Conservation (phyloP, 164 flowering plant genomes). For the Vitis vinifera region DNA sequence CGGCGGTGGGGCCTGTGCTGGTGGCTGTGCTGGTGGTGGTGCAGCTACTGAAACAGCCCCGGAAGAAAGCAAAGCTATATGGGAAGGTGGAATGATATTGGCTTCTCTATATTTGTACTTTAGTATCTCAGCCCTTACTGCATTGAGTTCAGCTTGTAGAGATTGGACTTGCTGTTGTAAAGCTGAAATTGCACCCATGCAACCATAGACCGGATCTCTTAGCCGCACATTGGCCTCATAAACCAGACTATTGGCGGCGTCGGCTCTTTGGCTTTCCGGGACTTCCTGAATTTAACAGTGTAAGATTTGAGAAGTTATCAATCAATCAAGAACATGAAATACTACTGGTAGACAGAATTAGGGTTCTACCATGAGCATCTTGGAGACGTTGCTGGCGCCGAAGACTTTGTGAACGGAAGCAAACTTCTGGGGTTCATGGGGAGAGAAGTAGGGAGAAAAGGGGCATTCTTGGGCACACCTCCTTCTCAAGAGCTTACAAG, state of each 20-base stretch:
- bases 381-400: slow-evolving; percentile 97
- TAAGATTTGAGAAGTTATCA: too few species aligned
- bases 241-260: slow-evolving; percentile 86
- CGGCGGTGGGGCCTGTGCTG: slow-evolving; percentile 21
- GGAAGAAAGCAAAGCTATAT: slow-evolving; percentile 38
- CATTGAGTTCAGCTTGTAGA: slow-evolving; percentile 74
- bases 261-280: slow-evolving; percentile 79
- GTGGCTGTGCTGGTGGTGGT: slow-evolving; percentile 27
- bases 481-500: slow-evolving; percentile 88
- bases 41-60: slow-evolving; percentile 43
- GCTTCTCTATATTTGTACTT: slow-evolving; percentile 70
- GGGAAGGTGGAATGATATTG: slow-evolving; percentile 32
- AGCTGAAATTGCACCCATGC: slow-evolving; percentile 94
- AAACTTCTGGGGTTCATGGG: slow-evolving; percentile 92
- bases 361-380: slow-evolving; percentile 76
- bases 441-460: slow-evolving; percentile 93
- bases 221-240: slow-evolving; percentile 92
- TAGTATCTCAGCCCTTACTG: slow-evolving; percentile 70
- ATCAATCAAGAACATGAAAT: neutral
- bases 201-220: slow-evolving; percentile 90
- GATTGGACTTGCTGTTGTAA: slow-evolving; percentile 83
- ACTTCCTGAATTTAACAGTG: slow-evolving; percentile 54
- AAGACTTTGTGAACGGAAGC: slow-evolving; percentile 95
- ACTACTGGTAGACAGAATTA: neutral
- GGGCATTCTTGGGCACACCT: slow-evolving; percentile 95